Percentiles rank a stretch among this genome's conserved stretches.
phyloP scores from a whole-genome alignment of 2,329 filamentous ascomycete genomes.

The Colletotrichum viniferum region DNA sequence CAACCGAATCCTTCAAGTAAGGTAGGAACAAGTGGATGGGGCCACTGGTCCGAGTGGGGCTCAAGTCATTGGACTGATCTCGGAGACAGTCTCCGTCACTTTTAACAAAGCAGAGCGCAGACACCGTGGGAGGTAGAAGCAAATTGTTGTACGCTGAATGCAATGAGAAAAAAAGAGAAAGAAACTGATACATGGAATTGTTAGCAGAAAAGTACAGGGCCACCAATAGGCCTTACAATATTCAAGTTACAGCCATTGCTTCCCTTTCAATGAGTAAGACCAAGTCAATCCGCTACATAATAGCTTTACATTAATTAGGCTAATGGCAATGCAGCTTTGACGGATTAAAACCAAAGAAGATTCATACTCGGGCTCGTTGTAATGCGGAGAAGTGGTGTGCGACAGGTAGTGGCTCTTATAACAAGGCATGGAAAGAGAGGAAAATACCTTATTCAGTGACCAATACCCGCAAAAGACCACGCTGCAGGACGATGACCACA shows the following conservation, averaged over 20 bases:
- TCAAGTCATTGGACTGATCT: not conserved
- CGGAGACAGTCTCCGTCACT: not conserved
- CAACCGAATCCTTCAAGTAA: not conserved
- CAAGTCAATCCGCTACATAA: too few species aligned
- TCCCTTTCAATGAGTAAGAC: not conserved
- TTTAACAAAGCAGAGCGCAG: not conserved
- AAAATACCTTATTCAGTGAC: not conserved
- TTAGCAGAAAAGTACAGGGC: not conserved
- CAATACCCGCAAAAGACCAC: not conserved
- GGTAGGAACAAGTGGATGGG: not conserved
- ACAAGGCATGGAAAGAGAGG: not conserved
- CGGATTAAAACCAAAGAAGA: not conserved
- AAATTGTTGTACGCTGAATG: not conserved
- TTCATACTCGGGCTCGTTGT: not conserved
- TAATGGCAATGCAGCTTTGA: not conserved
- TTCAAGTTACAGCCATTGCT: not conserved
- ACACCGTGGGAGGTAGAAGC: not conserved
- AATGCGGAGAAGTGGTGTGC: not conserved
- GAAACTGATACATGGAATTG: rapidly evolving
- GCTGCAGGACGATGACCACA: too few species aligned
- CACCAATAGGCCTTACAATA: not conserved
- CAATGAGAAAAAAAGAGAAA: not conserved
- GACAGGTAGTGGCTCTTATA: not conserved
- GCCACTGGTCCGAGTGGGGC: not conserved
- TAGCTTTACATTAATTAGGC: too few species aligned